Conservation (phyloP, 148 eudicot species). For the Gaultheria prostrata region DNA sequence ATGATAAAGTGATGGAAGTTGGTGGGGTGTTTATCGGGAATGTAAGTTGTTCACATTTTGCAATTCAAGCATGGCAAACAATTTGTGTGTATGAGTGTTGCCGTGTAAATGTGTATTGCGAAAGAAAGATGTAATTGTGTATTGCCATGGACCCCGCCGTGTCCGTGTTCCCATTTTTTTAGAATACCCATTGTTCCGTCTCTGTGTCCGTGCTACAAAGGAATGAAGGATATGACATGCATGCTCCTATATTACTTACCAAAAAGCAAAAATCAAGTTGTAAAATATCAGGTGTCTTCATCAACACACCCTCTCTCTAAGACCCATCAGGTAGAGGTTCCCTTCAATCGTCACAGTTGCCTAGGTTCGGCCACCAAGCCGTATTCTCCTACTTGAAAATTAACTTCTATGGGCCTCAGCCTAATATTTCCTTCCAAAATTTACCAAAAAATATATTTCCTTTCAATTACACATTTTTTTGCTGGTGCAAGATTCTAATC, state of each 20-base stretch:
- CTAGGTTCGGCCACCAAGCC: neutral
- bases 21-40: too few species aligned
- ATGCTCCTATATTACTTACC: neutral
- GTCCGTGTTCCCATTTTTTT: too few species aligned
- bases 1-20: too few species aligned
- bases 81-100: too few species aligned
- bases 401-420: neutral
- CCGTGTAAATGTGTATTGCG: too few species aligned
- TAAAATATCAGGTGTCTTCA: neutral
- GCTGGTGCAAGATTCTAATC: neutral
- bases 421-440: neutral
- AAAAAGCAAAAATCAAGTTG: neutral
- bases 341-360: neutral
- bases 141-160: too few species aligned
- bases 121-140: too few species aligned
- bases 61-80: too few species aligned
- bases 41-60: too few species aligned
- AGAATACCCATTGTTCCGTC: too few species aligned
- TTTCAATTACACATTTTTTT: neutral
- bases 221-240: neutral
- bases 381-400: neutral
- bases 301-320: neutral
- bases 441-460: neutral
- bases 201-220: too few species aligned
- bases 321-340: neutral